Evolutionary conservation across 1,139 yeast genomes (phyloP), one percentile per base, ranked within the genome.

Genomic region (Williopsis jadinii): DNA sequence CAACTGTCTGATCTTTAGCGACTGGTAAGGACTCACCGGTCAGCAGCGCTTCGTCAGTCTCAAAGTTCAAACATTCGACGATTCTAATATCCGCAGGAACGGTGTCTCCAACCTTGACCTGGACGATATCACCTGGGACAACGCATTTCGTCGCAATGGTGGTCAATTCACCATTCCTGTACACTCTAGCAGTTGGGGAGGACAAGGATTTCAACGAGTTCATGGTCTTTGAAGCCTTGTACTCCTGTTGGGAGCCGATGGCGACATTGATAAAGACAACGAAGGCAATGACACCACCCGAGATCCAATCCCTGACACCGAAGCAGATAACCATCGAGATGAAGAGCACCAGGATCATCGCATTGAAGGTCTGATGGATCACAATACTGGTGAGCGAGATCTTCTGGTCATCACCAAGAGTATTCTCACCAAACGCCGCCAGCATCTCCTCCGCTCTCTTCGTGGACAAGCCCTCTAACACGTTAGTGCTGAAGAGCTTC

Each of bases 11-110:
- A 43, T 71, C 68, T 58, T 84, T 84, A 28, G 70, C 63, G 11
- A 84, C 77, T 0, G 95, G 92, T 41, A 84, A 64, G 1, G 92
- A 82, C 60, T 84, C 95, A 45, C 94, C 95, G 3, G 92, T 84
- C 43, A 84, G 70, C 40, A 84, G 66, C 9, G 94, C 90, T 60
- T 84, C 94, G 56, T 84, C 94, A 10, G 88, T 76, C 59, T 84
- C 94, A 50, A 84, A 77, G 60, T 84, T 84, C 66, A 75, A 71
- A 39, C 75, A 57, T 34, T 75, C 80, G 39, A 79, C 51, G 38
- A 84, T 66, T 48, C 94, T 68, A 45, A 82, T 58, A 58, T 84
- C 94, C 5, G 92, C 92, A 13, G 94, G 94, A 36, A 84, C 67
- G 2, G 90, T 83, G 57, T 84, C 94, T 41, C 94, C 95, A 33